These are phyloP conservation scores for Cyberlindnera maclurae DNA, from an alignment of 805 yeast species.

Conservation along the genomic window DNA sequence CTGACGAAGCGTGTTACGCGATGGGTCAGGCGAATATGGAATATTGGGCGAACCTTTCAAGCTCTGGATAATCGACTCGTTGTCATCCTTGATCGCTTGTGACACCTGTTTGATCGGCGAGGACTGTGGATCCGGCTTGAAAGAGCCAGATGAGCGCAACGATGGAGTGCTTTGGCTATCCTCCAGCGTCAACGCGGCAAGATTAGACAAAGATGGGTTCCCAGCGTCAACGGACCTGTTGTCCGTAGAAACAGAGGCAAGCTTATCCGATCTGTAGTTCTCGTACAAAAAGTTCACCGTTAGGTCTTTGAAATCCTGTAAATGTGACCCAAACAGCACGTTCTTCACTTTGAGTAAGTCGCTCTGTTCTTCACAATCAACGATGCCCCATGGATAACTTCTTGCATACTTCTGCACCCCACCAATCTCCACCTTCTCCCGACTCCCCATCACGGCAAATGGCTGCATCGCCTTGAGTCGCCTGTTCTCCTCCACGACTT, in stretches of 20 bases:
- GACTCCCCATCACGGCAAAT: conserved; percentile 65
- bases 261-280: conserved; percentile 70
- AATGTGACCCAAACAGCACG: conserved; percentile 75
- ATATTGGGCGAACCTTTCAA: conserved; percentile 30
- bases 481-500: conserved; percentile 62
- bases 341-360: conserved; percentile 54
- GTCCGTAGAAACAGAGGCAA: conserved; percentile 45
- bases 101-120: conserved; percentile 34
- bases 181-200: conserved; percentile 40
- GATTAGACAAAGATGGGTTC: conserved; percentile 55
- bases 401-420: conserved; percentile 53
- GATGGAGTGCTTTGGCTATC: conserved; percentile 12
- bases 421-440: conserved; percentile 42
- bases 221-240: conserved; percentile 18
- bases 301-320: conserved; percentile 73
- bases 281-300: conserved; percentile 74
- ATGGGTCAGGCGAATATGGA: conserved; percentile 28
- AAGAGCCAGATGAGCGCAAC: conserved; percentile 4
- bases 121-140: conserved; percentile 19
- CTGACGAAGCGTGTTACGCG: conserved; percentile 61
- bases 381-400: conserved; percentile 71
- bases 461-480: conserved; percentile 61
- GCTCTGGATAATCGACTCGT: conserved; percentile 30
- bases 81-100: conserved; percentile 29
- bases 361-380: conserved; percentile 43